These are phyloP conservation scores for Auricularia sp. DNA, from an alignment of 768 basidiomycete species.

Conservation along the genomic window DNA sequence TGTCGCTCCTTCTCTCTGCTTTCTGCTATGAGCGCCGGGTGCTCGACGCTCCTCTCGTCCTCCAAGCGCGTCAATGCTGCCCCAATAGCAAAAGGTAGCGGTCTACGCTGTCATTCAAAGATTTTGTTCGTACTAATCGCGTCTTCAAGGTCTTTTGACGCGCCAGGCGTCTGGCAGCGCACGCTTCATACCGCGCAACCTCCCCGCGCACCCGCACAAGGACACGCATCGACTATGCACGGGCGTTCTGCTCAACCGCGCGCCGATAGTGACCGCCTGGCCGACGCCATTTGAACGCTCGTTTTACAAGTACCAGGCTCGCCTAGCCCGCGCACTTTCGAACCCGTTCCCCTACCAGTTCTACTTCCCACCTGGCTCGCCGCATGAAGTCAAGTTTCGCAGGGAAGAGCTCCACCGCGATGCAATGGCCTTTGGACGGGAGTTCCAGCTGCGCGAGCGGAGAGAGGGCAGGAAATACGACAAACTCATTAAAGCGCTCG, in stretches of 20 bases:
- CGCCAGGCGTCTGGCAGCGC: neutral
- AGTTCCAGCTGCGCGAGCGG: slow-evolving; percentile 46
- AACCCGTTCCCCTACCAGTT: slow-evolving; percentile 84
- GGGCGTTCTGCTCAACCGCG: slow-evolving; percentile 66
- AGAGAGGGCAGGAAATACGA: slow-evolving; percentile 33
- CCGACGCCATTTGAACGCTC: slow-evolving; percentile 67
- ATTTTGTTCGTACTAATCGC: neutral
- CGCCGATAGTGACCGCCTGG: slow-evolving; percentile 63
- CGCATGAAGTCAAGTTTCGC: slow-evolving; percentile 71
- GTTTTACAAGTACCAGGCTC: slow-evolving; percentile 74
- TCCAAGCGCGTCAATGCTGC: slow-evolving; percentile 4
- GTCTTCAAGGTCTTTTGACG: neutral
- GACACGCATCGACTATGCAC: slow-evolving; percentile 17
- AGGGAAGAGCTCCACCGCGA: slow-evolving; percentile 68
- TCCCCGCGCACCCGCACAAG: neutral
- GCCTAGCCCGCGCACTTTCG: slow-evolving; percentile 74
- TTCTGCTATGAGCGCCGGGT: neutral
- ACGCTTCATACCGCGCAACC: neutral
- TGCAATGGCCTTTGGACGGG: slow-evolving; percentile 59
- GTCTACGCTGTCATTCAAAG: neutral
- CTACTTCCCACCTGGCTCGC: slow-evolving; percentile 88
- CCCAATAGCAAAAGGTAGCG: neutral
- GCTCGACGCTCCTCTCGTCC: neutral
- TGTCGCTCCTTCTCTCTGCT: neutral
- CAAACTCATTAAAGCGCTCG: slow-evolving; percentile 3